Evolutionary conservation across 768 basidiomycete species (phyloP).

Genomic region (Boletellus ananiceps): DNA sequence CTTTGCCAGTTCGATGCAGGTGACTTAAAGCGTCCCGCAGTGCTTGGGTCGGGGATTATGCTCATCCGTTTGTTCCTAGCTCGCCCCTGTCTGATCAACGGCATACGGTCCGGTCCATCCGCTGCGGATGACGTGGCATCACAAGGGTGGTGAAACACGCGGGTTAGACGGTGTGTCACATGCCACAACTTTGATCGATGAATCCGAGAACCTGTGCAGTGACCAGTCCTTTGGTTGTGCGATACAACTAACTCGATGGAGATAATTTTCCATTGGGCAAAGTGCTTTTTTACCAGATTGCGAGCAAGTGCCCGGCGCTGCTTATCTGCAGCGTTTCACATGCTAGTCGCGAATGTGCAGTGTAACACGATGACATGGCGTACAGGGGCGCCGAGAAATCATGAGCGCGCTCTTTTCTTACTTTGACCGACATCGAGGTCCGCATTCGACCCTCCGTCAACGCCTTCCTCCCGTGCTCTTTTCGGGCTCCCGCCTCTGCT

Average conservation of each 20-base stretch:
- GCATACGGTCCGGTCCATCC: too few relatives aligned
- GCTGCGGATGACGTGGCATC: slow-evolving; percentile 60
- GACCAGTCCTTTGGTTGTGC: neutral
- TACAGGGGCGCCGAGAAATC: neutral
- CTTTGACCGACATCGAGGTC: neutral
- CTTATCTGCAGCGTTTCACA: neutral
- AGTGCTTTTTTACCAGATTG: neutral
- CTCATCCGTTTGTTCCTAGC: slow-evolving; percentile 31
- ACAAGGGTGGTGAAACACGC: slow-evolving; percentile 47
- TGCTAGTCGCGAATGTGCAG: neutral
- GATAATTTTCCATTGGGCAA: neutral
- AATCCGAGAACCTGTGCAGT: slow-evolving; percentile 1
- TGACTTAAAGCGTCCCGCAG: slow-evolving; percentile 27
- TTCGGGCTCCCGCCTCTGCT: slow-evolving; percentile 16
- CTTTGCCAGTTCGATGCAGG: slow-evolving; percentile 62
- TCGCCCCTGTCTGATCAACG: neutral
- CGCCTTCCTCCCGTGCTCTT: slow-evolving; percentile 9
- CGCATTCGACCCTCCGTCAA: slow-evolving; percentile 1
- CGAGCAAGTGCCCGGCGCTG: neutral
- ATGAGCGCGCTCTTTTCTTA: slow-evolving; percentile 16
- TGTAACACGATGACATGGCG: neutral
- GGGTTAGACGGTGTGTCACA: slow-evolving; percentile 56
- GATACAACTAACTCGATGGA: neutral
- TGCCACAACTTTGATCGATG: neutral
- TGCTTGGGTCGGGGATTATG: neutral